Conservation (phyloP, 768 basidiomycete species). For the Termitomyces sp. region DNA sequence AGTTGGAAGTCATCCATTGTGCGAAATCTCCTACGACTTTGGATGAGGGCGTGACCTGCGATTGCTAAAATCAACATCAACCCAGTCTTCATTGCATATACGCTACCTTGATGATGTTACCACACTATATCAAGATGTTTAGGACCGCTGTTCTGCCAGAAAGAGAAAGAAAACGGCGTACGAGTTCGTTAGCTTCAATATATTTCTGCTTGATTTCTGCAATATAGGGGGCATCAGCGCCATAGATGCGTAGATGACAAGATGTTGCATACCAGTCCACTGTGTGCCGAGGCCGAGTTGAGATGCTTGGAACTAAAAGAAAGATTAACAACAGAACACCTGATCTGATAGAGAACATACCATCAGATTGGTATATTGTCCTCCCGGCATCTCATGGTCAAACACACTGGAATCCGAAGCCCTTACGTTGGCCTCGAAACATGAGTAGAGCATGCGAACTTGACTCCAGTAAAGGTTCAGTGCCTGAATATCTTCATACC, state of each 20-base stretch:
- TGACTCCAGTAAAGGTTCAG: constrained; percentile 98
- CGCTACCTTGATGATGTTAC: constrained; percentile 88
- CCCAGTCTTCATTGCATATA: neutral
- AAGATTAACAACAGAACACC: constrained; percentile 17
- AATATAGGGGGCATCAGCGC: constrained; percentile 10
- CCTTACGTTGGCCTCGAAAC: constrained; percentile 98
- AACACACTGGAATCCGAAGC: constrained; percentile 98
- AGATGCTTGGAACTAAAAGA: constrained; percentile 89
- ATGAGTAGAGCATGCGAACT: constrained; percentile 90
- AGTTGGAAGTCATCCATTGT: constrained; percentile 98
- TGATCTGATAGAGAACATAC: constrained; percentile 33
- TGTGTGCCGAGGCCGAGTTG: constrained; percentile 97
- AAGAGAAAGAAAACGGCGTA: constrained; percentile 34
- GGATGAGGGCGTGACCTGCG: constrained; percentile 92
- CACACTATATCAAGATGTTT: constrained; percentile 55
- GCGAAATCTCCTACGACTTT: constrained; percentile 99
- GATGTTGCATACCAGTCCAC: constrained; percentile 66
- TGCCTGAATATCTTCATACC: constrained; percentile 94
- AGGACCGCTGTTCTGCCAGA: constrained; percentile 10
- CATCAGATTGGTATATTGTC: constrained; percentile 93
- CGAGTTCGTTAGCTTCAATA: constrained; percentile 94
- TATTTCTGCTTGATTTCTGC: constrained; percentile 97
- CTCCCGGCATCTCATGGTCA: constrained; percentile 99
- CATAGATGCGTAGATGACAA: constrained; percentile 10
- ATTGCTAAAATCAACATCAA: neutral